A percentile compares a stretch with the other conserved stretches of the same genome.
Conservation (phyloP, 1,139 yeast genomes). For the Yamadazyma mexicana region DNA sequence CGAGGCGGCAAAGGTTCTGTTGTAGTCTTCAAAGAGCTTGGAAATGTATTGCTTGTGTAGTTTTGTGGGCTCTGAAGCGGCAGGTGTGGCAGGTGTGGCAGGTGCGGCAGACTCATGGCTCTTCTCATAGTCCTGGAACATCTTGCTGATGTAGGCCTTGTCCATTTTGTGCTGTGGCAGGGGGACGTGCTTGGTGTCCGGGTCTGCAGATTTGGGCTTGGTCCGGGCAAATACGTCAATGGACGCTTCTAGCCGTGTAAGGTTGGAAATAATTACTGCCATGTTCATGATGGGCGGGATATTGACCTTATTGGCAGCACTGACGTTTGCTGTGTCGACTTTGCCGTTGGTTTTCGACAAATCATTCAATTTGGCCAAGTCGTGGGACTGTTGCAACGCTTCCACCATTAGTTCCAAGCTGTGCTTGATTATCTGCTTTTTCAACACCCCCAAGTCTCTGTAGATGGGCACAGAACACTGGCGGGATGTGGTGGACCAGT, state of each 20-base stretch:
- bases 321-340: slow-evolving; percentile 10
- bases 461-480: slow-evolving; percentile 46
- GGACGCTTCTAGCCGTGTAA: slow-evolving; percentile 42
- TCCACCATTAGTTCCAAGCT: slow-evolving; percentile 36
- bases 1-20: slow-evolving; percentile 5
- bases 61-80: neutral
- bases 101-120: neutral
- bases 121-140: slow-evolving; percentile 17
- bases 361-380: slow-evolving; percentile 19
- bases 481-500: slow-evolving; percentile 36
- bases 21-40: slow-evolving; percentile 18
- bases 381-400: slow-evolving; percentile 25
- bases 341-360: slow-evolving; percentile 26
- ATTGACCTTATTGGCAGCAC: slow-evolving; percentile 21
- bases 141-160: slow-evolving; percentile 15
- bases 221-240: slow-evolving; percentile 56
- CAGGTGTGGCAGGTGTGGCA: neutral
- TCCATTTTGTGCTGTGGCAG: slow-evolving; percentile 7
- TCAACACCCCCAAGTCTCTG: slow-evolving; percentile 40
- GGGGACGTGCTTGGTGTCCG: too few species aligned
- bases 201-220: too few species aligned
- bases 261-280: slow-evolving; percentile 53
- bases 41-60: slow-evolving; percentile 17
- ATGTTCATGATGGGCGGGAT: slow-evolving; percentile 52
- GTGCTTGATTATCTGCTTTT: slow-evolving; percentile 24